phyloP scores from a whole-genome alignment of 2,329 filamentous ascomycete species.

The Pseudocercospora crystallina region DNA sequence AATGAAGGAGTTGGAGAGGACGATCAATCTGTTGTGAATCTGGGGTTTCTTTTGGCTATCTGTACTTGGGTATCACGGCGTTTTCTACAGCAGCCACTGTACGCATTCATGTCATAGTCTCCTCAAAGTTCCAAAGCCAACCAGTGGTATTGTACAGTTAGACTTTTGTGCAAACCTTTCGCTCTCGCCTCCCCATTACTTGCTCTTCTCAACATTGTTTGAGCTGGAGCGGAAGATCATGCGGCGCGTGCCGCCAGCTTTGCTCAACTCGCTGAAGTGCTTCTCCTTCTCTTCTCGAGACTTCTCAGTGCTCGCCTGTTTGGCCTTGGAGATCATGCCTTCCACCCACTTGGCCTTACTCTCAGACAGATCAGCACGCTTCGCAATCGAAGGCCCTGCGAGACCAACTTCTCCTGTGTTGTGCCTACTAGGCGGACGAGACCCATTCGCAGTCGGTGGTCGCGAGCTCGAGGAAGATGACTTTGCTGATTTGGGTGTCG shows the following conservation, averaged over 20 bases:
- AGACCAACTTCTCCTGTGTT: constrained; percentile 18
- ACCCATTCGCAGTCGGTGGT: constrained; percentile 27
- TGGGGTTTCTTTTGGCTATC: too few species aligned
- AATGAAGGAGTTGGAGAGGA: too few species aligned
- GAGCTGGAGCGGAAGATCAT: constrained; percentile 56
- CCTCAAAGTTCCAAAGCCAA: too few species aligned
- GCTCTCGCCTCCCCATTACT: background rate
- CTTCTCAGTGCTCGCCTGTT: constrained; percentile 59
- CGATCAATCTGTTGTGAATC: too few species aligned
- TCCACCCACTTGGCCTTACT: constrained; percentile 80
- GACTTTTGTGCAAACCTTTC: background rate
- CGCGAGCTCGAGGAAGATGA: constrained; percentile 24
- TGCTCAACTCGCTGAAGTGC: constrained; percentile 69
- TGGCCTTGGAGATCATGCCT: constrained; percentile 77
- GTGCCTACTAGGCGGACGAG: constrained; percentile 25
- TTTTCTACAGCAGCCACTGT: too few species aligned
- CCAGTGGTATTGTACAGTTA: constrained; percentile 6
- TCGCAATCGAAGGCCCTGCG: constrained; percentile 22
- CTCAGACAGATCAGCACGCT: constrained; percentile 45
- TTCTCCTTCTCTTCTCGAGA: constrained; percentile 33
- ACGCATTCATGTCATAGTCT: too few species aligned
- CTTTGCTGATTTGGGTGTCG: constrained; percentile 22
- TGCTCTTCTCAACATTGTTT: constrained; percentile 4
- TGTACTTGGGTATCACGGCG: too few species aligned
- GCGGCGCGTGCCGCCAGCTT: constrained; percentile 70